These are phyloP conservation scores for Podospora pseudopauciseta DNA, from an alignment of 495 filamentous ascomycete species.

Conservation along the genomic window DNA sequence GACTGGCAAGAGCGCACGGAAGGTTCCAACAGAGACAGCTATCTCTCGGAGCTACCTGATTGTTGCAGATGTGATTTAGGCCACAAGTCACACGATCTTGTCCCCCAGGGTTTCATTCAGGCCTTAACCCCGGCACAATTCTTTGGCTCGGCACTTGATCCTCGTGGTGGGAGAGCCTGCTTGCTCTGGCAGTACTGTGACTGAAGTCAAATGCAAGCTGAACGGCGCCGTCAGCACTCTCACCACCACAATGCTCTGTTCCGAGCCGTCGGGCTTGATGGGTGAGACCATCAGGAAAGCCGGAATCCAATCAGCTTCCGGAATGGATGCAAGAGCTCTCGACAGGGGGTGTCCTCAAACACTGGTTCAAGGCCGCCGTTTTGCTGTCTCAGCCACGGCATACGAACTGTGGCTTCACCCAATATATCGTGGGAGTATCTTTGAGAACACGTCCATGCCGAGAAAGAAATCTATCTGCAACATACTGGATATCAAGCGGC, in stretches of 20 bases:
- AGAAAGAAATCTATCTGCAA: neutral
- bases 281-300: neutral
- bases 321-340: neutral
- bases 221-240: constrained; percentile 15
- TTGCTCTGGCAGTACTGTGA: constrained; percentile 21
- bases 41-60: neutral
- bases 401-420: neutral
- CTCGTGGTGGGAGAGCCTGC: constrained; percentile 6
- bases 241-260: neutral
- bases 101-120: constrained; percentile 7
- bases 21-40: neutral
- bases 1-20: neutral
- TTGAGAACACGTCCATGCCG: neutral
- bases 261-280: constrained; percentile 19
- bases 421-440: neutral
- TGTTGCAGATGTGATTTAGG: neutral
- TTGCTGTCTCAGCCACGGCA: neutral
- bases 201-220: constrained; percentile 20
- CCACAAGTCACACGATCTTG: neutral
- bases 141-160: constrained; percentile 6
- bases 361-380: neutral
- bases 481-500: neutral
- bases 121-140: neutral
- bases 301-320: constrained; percentile 11
- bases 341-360: neutral